Base-by-base conservation (phyloP, 225 moss, liverwort and hornwort species). In the Lunularia cruciata region DNA sequence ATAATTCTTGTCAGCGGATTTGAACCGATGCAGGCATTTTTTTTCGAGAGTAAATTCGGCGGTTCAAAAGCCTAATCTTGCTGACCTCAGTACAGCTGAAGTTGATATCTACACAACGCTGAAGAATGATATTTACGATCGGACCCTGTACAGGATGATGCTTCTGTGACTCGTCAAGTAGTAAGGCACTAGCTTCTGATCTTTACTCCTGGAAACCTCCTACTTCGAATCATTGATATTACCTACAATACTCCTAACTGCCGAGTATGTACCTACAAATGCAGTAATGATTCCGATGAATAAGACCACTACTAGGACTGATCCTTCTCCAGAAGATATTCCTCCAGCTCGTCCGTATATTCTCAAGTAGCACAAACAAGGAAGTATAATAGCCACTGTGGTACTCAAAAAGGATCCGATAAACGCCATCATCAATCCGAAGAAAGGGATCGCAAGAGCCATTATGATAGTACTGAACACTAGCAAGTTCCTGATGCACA, bases 341-440 rank as follows among this genome's bases (percentile, higher is more conserved):
- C 67, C 74, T 20, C 68, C 43, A 55, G 55, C 76, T 4, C 66
- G 63, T 35, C 68, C 81, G 16, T 70, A 92, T 8, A 96, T 85
- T 52, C 75, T 85, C 67, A 90, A 55, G 78, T 96, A 90, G 62
- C 73, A 92, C 0, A 90, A 57, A 66, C 90, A 96, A 11, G 95
- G 95, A 58, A 96, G 56, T 51, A 88, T 77, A 56, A 96, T 83
- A 0, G 95, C 87, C 30, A 92, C 92, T 0, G 77, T 71, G 4
- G 87, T 80, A 68, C 95, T 92, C 23, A 92, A 70, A 22, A 90
- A 87, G 0, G 95, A 96, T 0, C 92, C 92, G 6, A 90, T 92
- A 64, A 92, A 89, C 16, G 90, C 92, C 95, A 96, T 96, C 55
- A 96, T 71, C 2, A 88, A 86, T 2, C 88, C 95, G 23, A 92